Percentiles rank a stretch among this genome's conserved stretches.
Conservation (phyloP, 140 eudicot species). For the Anethum foeniculum region DNA sequence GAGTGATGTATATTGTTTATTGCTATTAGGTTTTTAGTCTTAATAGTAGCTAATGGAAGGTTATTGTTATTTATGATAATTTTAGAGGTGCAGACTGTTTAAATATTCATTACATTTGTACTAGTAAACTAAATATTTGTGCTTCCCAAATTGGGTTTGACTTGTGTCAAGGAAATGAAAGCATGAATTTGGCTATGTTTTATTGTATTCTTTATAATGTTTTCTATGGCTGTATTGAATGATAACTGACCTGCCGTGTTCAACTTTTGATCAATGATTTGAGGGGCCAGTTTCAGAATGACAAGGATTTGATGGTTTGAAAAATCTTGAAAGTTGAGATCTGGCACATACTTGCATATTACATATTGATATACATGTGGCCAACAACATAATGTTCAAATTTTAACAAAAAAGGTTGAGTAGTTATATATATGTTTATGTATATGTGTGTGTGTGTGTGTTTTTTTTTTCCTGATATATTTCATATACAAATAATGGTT, state of each 20-base stretch:
- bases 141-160: not conserved
- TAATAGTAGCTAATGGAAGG: not conserved
- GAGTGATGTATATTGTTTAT: not conserved
- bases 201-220: not conserved
- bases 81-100: not conserved
- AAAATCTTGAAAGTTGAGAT: not conserved
- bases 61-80: not conserved
- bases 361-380: not conserved
- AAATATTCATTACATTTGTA: not conserved
- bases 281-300: not conserved
- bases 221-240: not conserved
- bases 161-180: not conserved
- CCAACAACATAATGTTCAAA: not conserved
- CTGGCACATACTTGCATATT: not conserved
- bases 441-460: no score
- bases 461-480: not conserved
- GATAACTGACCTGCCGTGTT: not conserved
- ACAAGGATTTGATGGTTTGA: not conserved
- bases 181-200: not conserved
- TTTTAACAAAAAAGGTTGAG: not conserved
- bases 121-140: not conserved
- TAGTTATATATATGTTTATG: no score
- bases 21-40: not conserved
- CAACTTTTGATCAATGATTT: not conserved
- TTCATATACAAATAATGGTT: not conserved